Evolutionary conservation across 306 rosid species (phyloP).

Genomic region (Comarum palustre): DNA sequence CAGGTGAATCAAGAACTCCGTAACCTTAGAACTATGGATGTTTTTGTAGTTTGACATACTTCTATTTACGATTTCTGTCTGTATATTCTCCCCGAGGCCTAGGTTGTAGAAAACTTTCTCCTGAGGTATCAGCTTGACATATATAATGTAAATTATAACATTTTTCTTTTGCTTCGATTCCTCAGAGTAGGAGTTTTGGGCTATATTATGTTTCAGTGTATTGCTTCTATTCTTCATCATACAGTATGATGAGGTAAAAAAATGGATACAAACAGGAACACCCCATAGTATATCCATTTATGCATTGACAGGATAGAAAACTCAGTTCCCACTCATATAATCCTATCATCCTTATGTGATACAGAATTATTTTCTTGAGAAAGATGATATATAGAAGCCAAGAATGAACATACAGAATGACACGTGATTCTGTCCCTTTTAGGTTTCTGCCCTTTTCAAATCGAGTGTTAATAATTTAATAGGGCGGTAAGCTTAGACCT

Average conservation of each 20-base stretch:
- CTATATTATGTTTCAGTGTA: neutral
- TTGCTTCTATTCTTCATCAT: neutral
- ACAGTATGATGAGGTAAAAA: neutral
- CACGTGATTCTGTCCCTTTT: too few relatives aligned
- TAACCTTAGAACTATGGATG: neutral
- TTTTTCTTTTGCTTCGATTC: neutral
- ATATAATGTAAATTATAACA: neutral
- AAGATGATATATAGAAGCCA: neutral
- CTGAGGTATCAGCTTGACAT: neutral
- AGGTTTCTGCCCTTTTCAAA: neutral
- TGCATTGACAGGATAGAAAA: neutral
- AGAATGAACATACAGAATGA: slow-evolving; percentile 2
- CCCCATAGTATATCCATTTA: neutral
- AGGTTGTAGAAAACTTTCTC: neutral
- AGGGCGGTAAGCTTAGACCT: slow-evolving; percentile 24
- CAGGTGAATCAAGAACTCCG: neutral
- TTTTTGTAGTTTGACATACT: neutral
- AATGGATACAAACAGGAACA: neutral
- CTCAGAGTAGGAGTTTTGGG: neutral
- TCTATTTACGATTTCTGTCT: neutral
- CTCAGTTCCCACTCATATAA: neutral
- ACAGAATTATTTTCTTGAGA: neutral
- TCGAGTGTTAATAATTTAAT: slow-evolving; percentile 18
- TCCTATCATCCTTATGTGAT: neutral
- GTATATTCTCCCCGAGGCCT: neutral